Evolutionary conservation across 352 stramenopile species (phyloP).

Genomic region (Poterioochromonas sp.): DNA sequence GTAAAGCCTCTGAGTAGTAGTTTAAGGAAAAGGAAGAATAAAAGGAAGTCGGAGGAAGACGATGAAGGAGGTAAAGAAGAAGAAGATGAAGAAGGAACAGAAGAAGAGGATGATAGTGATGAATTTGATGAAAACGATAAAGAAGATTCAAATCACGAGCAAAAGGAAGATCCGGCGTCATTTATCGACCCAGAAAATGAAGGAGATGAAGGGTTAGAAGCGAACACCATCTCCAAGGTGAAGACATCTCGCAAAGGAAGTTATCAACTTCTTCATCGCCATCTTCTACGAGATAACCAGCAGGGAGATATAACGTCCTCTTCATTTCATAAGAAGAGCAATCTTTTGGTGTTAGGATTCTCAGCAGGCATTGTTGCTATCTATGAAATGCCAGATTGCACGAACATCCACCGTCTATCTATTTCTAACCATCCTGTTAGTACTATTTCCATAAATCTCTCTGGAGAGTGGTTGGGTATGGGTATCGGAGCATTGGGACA

Average conservation of each 20-base stretch:
- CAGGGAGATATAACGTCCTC: constrained; percentile 49
- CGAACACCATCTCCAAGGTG: neutral
- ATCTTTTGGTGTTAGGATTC: constrained; percentile 88
- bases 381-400: constrained; percentile 87
- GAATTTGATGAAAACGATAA: constrained; percentile 3
- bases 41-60: neutral
- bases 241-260: neutral
- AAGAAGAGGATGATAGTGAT: constrained; percentile 12
- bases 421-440: constrained; percentile 58
- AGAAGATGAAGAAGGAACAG: neutral
- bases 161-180: constrained; percentile 2
- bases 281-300: constrained; percentile 66
- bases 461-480: constrained; percentile 95
- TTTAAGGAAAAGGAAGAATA: no score
- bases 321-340: constrained; percentile 69
- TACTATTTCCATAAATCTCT: constrained; percentile 84
- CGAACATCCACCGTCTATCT: constrained; percentile 89
- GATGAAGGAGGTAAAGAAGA: neutral
- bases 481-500: constrained; percentile 1
- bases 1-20: constrained; percentile 8
- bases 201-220: neutral
- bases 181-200: no score
- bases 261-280: constrained; percentile 63
- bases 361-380: constrained; percentile 93
- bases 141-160: no score